Evolutionary conservation across 306 rosid genomes (phyloP), one percentile per base, ranked within the genome.

Genomic region (Vachellia collinsii): DNA sequence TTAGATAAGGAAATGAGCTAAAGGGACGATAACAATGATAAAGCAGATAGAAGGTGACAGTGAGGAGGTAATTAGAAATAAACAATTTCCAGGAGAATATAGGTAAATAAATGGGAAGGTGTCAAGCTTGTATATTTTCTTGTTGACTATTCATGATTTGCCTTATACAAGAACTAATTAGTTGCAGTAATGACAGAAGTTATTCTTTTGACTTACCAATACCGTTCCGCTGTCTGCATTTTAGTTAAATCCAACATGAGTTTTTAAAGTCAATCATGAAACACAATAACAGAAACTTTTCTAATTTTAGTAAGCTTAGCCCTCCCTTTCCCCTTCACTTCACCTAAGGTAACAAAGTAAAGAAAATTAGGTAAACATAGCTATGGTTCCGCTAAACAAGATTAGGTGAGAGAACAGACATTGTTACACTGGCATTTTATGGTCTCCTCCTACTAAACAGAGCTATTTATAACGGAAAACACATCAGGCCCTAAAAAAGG

Each of bases 141-240:
- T 61, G 38, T 61, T 23, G 66, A 16, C 11, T 64, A 41, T 34
- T 47, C 56, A 70, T 53, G 20, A 14, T 37, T 50, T 72, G 53
- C 81, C 72, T 77, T 44, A 67, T 17, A 38, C 50, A 74, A 25
- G 54, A 67, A 74, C 51, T 4, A 70, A 67, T 43, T 54, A 67
- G 78, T 53, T 62, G 58, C 43, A 75, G 44, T 23, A 48, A 25
- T 53, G 65, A 48, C 77, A 11, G 17, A 13, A 74, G 9, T 20
- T 65, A 54, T 80, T 51, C 36, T 44, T 44, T 66, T 53, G 43
- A 71, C 78, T 23, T 36, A 44, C 51, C 71, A 19, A 70, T 51
- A 68, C 34, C 51, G 11, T 42, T 68, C 16, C n/a, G 23, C 4
- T 20, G 13, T 68, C 73, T 9, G 50, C 51, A 68, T 42, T 68